A percentile compares a stretch with the other conserved stretches of the same genome.
Conservation (phyloP, 1,284 basidiomycete genomes). For the Ustilago bromivora region DNA sequence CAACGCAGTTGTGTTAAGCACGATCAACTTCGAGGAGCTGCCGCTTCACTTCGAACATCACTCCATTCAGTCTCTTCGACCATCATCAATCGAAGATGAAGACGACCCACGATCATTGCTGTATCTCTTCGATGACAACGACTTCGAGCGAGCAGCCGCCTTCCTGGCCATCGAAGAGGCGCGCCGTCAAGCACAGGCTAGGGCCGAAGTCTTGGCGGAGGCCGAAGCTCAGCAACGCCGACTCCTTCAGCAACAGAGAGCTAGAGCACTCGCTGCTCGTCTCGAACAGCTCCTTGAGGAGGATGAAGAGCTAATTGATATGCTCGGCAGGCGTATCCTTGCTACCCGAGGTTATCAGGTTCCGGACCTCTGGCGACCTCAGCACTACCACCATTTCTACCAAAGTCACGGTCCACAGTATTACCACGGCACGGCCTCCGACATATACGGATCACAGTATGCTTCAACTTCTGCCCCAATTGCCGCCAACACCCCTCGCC, state of each 20-base stretch:
- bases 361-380: constrained; percentile 29
- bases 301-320: constrained; percentile 51
- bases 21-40: constrained; percentile 42
- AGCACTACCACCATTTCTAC: constrained; percentile 11
- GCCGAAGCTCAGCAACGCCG: constrained; percentile 23
- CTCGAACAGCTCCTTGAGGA: constrained; percentile 47
- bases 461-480: constrained; percentile 3
- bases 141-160: constrained; percentile 34
- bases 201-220: constrained; percentile 24
- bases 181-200: constrained; percentile 25
- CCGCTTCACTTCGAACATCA: constrained; percentile 24
- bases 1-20: constrained; percentile 21
- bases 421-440: neutral
- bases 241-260: constrained; percentile 16
- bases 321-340: constrained; percentile 53
- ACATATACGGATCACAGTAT: neutral
- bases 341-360: constrained; percentile 49
- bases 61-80: constrained; percentile 21
- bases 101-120: constrained; percentile 50
- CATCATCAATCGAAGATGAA: constrained; percentile 37
- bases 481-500: too few relatives aligned
- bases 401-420: constrained; percentile 3
- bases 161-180: constrained; percentile 27
- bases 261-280: constrained; percentile 7
- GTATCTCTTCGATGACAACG: constrained; percentile 53